These are phyloP conservation scores for Juncus effusus DNA, from an alignment of 176 grass and related monocot genomes.

Conservation along the genomic window DNA sequence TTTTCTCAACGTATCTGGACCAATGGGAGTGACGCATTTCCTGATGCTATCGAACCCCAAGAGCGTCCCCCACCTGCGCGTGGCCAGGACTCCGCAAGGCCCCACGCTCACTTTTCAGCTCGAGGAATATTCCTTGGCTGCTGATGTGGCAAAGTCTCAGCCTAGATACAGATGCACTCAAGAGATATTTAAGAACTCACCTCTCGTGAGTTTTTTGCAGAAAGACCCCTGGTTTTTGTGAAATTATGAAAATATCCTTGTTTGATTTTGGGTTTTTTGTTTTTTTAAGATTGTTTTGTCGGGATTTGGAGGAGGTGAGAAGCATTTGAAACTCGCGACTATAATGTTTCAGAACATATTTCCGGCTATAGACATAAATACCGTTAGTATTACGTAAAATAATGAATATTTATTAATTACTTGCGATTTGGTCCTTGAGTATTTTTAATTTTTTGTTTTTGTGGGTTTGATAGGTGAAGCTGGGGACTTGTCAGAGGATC, in stretches of 20 bases:
- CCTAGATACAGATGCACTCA: constrained; percentile 37
- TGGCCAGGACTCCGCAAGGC: constrained; percentile 51
- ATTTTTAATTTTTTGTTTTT: not conserved
- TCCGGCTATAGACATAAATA: constrained; percentile 54
- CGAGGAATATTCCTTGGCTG: constrained; percentile 38
- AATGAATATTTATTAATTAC: no score
- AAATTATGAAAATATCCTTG: no score
- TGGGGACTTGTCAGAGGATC: constrained; percentile 44
- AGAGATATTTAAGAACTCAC: constrained; percentile 43
- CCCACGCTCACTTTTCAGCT: constrained; percentile 48
- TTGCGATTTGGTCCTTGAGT: no score
- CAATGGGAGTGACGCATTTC: constrained; percentile 53
- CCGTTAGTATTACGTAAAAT: constrained; percentile 27
- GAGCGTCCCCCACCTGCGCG: constrained; percentile 41
- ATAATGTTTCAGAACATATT: constrained; percentile 65
- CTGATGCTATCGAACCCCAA: constrained; percentile 51
- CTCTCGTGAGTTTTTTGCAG: constrained; percentile 32
- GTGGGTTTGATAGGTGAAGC: constrained; percentile 31
- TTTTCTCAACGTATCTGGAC: constrained; percentile 51
- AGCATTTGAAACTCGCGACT: constrained; percentile 47
- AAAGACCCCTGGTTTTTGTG: not conserved
- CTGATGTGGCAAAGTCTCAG: constrained; percentile 44
- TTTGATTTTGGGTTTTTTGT: not conserved
- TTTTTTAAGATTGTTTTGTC: constrained; percentile 42
- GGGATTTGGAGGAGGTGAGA: constrained; percentile 42